Evolutionary conservation across 306 rosid species (phyloP), one percentile per base, ranked within the genome.

Genomic region (Neltuma alba): DNA sequence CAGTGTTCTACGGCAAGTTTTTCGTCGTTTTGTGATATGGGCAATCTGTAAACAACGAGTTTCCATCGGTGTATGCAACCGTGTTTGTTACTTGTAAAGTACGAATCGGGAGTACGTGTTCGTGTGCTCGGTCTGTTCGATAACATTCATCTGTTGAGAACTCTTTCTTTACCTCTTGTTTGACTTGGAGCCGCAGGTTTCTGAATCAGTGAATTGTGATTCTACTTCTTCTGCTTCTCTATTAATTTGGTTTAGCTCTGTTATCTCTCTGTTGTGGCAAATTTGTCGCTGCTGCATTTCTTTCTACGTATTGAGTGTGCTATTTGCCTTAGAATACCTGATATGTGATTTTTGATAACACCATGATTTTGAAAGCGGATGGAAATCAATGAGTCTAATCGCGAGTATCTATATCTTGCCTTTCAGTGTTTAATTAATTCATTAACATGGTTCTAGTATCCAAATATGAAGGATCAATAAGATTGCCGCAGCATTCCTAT

Each of bases 201-300:
- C n/a, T n/a, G n/a, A n/a, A n/a, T n/a, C n/a, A 47, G n/a, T 57
- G 63, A 33, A 13, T 14, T 48, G 50, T 47, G 86, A 55, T 42
- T 42, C 70, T 65, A 7, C 70, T 47, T 50, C 52, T 74, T 60
- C 57, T 62, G 79, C 44, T 34, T 62, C 48, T 70, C 47, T 33
- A 50, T 13, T 52, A 25, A 31, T 50, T 58, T 63, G 74, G 33
- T 42, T 72, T 68, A 3, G 50, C 67, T 31, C 30, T 42, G 65
- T 52, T 60, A 27, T 74, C 55, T 78, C 34, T 50, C 7, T 74
- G 68, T 34, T 72, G 47, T 81, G 58, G 72, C 64, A 78, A 81
- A 73, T 36, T 67, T 62, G 65, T 60, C 50, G 78, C 66, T 63
- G 52, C 67, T 18, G 69, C 42, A 63, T 16, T 28, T 33, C 6